These are phyloP conservation scores for Aspergillus sp. DNA, from an alignment of 2,329 filamentous ascomycete genomes.

Conservation along the genomic window DNA sequence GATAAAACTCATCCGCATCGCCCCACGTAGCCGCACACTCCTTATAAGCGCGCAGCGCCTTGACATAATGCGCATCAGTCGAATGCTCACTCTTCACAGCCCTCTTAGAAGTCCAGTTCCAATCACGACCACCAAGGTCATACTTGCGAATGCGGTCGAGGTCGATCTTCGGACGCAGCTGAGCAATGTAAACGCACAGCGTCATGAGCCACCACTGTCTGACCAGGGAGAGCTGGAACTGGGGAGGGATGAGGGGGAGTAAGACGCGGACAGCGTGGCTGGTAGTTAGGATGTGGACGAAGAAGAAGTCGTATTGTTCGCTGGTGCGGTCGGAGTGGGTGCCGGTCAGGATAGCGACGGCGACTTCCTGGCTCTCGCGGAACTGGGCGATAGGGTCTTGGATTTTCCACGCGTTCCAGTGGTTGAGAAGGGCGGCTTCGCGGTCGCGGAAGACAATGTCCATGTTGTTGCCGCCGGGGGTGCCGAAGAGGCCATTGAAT, in stretches of 20 bases:
- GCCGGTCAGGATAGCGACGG: conserved; percentile 48
- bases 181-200: conserved; percentile 73
- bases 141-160: conserved; percentile 62
- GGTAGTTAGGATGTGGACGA: conserved; percentile 78
- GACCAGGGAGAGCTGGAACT: conserved; percentile 72
- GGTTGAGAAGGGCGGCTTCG: conserved; percentile 72
- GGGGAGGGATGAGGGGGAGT: conserved; percentile 72
- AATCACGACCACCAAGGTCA: conserved; percentile 67
- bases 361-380: conserved; percentile 64
- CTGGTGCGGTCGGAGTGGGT: conserved; percentile 27
- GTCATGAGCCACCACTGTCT: conserved; percentile 89
- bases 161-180: conserved; percentile 71
- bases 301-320: conserved; percentile 76
- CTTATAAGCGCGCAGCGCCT: conserved; percentile 67
- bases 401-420: conserved; percentile 88
- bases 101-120: conserved; percentile 74
- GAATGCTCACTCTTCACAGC: conserved; percentile 69
- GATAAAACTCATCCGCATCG: conserved; percentile 48
- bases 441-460: conserved; percentile 67
- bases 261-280: conserved; percentile 88
- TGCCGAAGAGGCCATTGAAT: conserved; percentile 67
- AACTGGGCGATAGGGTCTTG: conserved; percentile 73
- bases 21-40: conserved; percentile 44
- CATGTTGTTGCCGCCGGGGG: conserved; percentile 64
- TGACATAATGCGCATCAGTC: conserved; percentile 81